phyloP scores from a whole-genome alignment of 208 protist genomes.

The Trypanosoma cruzi region DNA sequence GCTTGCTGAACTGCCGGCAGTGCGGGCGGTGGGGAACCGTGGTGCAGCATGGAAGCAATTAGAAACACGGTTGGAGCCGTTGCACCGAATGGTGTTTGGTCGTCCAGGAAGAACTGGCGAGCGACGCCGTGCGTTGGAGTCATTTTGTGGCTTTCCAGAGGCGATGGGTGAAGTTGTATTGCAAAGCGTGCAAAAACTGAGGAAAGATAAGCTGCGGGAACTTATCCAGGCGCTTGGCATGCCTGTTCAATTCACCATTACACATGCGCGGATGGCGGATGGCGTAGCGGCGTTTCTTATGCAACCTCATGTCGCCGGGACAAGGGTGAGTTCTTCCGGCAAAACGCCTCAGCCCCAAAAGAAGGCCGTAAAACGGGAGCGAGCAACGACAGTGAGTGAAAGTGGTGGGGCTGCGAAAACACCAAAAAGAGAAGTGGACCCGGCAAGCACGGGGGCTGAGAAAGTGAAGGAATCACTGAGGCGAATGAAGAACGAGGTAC shows the following conservation, averaged over 20 bases:
- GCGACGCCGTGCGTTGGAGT: conserved; percentile 49
- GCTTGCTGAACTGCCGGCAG: conserved; percentile 54
- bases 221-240: conserved; percentile 57
- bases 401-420: not conserved
- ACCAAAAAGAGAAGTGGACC: conserved; percentile 16
- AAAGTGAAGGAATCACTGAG: conserved; percentile 1
- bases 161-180: conserved; percentile 41
- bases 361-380: conserved; percentile 10
- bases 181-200: conserved; percentile 37
- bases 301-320: conserved; percentile 37
- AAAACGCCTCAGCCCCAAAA: not conserved
- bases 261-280: conserved; percentile 34
- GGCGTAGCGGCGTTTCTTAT: conserved; percentile 67
- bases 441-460: not conserved
- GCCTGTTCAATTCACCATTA: conserved; percentile 35
- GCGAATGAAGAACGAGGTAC: conserved; percentile 4
- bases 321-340: not conserved
- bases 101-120: conserved; percentile 45
- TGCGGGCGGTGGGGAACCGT: conserved; percentile 35
- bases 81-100: conserved; percentile 77
- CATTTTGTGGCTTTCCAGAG: conserved; percentile 64
- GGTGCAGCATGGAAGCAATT: conserved; percentile 36
- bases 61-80: conserved; percentile 60
- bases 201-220: conserved; percentile 62
- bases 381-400: not conserved